These are phyloP conservation scores for Epichloe uncinata DNA, from an alignment of 2,329 filamentous ascomycete genomes.

Conservation along the genomic window DNA sequence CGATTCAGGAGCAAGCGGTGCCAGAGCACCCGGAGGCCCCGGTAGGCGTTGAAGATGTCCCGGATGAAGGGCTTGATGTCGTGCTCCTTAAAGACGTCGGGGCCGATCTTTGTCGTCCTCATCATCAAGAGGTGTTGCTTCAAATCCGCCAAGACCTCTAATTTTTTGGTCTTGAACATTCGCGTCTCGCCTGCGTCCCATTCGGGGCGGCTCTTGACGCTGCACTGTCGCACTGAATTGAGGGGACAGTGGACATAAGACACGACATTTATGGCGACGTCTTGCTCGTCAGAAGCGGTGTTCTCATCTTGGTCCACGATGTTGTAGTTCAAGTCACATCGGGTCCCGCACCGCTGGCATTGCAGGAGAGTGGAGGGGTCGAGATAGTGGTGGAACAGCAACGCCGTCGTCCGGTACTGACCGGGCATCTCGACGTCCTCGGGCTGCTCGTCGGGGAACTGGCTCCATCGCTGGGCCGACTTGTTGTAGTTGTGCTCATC, in stretches of 20 bases:
- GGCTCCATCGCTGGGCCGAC: neutral
- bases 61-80: neutral
- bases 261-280: neutral
- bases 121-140: neutral
- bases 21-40: neutral
- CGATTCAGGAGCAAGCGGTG: neutral
- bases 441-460: neutral
- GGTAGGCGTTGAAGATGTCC: conserved; percentile 1
- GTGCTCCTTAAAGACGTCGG: neutral
- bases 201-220: neutral
- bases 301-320: neutral
- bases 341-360: conserved; percentile 1
- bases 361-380: neutral
- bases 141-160: neutral
- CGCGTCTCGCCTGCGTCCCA: neutral
- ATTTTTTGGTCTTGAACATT: neutral
- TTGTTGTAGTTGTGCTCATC: neutral
- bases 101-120: neutral
- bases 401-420: neutral
- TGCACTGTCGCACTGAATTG: neutral
- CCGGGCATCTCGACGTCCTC: neutral
- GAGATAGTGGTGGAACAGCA: neutral
- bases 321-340: conserved; percentile 4
- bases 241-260: neutral
- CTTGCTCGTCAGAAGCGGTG: neutral